Base-by-base conservation (phyloP, 1,284 basidiomycete species). In the Laetiporus sulphureus region DNA sequence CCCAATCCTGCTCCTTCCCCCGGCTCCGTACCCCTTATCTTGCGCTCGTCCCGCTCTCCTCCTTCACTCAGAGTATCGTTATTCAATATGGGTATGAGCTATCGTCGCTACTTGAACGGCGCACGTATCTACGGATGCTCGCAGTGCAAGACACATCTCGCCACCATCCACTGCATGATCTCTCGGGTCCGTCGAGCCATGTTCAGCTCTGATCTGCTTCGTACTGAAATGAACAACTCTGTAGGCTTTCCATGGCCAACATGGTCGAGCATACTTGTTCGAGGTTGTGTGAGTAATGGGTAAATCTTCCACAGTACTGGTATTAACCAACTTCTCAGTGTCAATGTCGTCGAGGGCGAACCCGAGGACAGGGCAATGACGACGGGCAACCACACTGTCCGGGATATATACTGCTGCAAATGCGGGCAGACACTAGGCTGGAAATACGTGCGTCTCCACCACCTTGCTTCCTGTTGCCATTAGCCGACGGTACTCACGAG, bases 321-420 rank as follows among this genome's bases (percentile, higher is more conserved):
- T 41, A 40, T 42, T 41, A 37, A 43, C 38, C 24, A 38, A 16
- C 36, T 41, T 54, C 30, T 41, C 53, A 93, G 91, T 47, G 91
- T 97, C 52, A 98, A 98, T 62, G 76, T 94, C 47, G 72, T 80
- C 49, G 81, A 90, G 57, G 92, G 91, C 41, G 84, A 91, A 53
- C 79, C 91, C 20, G 88, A 80, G 58, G 94, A 97, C 61, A 77
- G 95, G 42, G 79, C 85, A 44, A 98, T 99, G 95, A 94, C 92
- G 18, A 99, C 95, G 10, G 95, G 95, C 11, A 79, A 90, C 55
- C 95, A 99, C 65, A 92, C 88, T 19, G 95, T 99, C 24, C 82
- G 95, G 43, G 95, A 99, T 60, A 89, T 98, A 50, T 88, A 77
- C 63, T 99, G 96, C 65, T 66, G 74, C 66, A 95, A 94, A 60